Percentiles rank a stretch among this genome's conserved stretches.
Conservation (phyloP, 2,329 filamentous ascomycete genomes). For the Acephala macrosclerotiorum region DNA sequence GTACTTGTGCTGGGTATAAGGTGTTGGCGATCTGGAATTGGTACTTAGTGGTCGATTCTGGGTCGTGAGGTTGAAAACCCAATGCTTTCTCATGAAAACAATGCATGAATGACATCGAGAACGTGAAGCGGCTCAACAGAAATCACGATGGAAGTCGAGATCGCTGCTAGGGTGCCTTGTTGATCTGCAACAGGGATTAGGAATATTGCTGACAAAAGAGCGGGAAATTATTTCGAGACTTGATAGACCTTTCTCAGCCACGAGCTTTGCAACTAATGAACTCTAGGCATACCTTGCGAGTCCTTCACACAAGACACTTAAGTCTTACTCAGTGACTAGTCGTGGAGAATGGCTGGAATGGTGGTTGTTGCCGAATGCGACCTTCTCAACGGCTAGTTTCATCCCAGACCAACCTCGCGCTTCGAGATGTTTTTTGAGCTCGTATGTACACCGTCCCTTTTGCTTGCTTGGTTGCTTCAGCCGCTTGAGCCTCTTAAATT, state of each 20-base stretch:
- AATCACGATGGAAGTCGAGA: constrained; percentile 11
- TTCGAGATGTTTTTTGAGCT: background rate
- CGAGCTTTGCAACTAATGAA: background rate
- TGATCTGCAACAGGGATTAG: constrained; percentile 7
- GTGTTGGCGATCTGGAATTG: background rate
- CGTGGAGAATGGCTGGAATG: background rate
- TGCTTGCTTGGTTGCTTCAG: background rate
- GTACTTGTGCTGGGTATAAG: background rate
- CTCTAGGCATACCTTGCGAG: background rate
- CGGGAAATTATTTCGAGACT: background rate
- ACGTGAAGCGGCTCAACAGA: constrained; percentile 9
- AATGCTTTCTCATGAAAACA: background rate
- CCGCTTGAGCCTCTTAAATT: background rate
- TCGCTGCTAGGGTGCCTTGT: constrained; percentile 5
- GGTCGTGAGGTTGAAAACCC: background rate
- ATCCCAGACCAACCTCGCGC: background rate
- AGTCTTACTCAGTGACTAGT: background rate
- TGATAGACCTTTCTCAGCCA: background rate
- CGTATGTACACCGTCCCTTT: too few species aligned
- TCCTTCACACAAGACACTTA: background rate
- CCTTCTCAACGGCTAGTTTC: background rate
- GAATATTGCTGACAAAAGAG: background rate
- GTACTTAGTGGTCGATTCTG: background rate
- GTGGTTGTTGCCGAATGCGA: too few species aligned
- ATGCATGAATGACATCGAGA: constrained; percentile 5